Evolutionary conservation across 2,329 filamentous ascomycete genomes (phyloP).

Genomic region (Colletotrichum paranaense): DNA sequence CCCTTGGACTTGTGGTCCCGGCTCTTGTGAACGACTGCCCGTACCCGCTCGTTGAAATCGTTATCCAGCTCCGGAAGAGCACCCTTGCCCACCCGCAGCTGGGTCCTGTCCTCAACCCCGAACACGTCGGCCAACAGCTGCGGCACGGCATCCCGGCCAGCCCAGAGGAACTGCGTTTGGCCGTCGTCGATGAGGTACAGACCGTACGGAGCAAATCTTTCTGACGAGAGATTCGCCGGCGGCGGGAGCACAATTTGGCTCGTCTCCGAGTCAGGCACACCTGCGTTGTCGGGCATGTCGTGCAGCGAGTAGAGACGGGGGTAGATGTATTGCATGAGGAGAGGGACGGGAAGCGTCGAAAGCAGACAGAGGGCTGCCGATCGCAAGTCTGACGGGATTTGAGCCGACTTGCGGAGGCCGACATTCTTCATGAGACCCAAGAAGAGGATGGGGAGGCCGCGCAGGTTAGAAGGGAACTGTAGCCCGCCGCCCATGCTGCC

Average conservation of each 20-base stretch:
- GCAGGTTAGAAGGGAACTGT: constrained; percentile 93
- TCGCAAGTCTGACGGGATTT: constrained; percentile 93
- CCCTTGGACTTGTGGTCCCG: constrained; percentile 87
- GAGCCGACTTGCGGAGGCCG: constrained; percentile 89
- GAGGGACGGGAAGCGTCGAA: constrained; percentile 90
- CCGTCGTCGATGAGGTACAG: constrained; percentile 97
- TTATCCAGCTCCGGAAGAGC: constrained; percentile 88
- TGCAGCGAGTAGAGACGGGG: constrained; percentile 87
- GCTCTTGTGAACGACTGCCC: constrained; percentile 92
- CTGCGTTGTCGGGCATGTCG: constrained; percentile 96
- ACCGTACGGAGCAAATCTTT: constrained; percentile 87
- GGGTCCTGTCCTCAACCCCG: constrained; percentile 83
- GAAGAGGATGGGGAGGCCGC: constrained; percentile 90
- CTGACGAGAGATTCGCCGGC: constrained; percentile 86
- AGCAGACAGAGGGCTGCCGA: constrained; percentile 92
- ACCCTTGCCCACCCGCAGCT: constrained; percentile 91
- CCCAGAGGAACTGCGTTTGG: constrained; percentile 97
- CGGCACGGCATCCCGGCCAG: constrained; percentile 91
- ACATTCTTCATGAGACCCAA: constrained; percentile 96
- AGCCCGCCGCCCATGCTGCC: constrained; percentile 95
- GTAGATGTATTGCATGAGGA: constrained; percentile 94
- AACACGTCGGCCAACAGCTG: constrained; percentile 92
- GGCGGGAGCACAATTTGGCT: constrained; percentile 91
- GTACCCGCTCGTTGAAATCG: constrained; percentile 95
- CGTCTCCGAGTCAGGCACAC: constrained; percentile 84